A percentile compares a stretch with the other conserved stretches of the same genome.
Evolutionary conservation across 1,284 basidiomycete species (phyloP).

Genomic region (Sutorius eximius): DNA sequence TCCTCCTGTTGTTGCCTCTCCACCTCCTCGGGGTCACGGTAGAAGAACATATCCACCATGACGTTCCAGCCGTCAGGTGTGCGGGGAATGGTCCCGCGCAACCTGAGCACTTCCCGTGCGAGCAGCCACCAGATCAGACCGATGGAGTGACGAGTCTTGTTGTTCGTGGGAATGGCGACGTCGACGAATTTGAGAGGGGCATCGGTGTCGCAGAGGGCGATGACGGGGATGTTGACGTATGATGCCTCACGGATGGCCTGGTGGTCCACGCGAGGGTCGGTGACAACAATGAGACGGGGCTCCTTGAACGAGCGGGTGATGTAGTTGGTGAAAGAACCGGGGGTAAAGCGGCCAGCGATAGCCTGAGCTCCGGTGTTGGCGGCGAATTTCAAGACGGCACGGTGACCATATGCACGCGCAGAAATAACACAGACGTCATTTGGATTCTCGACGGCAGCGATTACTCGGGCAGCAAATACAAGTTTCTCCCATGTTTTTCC

Average conservation of each 20-base stretch:
- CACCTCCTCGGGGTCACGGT: conserved; percentile 98
- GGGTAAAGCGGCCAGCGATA: conserved; percentile 98
- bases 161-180: conserved; percentile 98
- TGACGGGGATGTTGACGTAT: conserved; percentile 99
- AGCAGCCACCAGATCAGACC: conserved; percentile 99
- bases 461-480: conserved; percentile 91
- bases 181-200: conserved; percentile 97
- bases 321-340: conserved; percentile 99
- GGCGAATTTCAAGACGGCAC: conserved; percentile 98
- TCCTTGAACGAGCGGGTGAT: conserved; percentile 99
- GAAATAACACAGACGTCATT: conserved; percentile 98
- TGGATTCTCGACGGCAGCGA: conserved; percentile 96
- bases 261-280: conserved; percentile 98
- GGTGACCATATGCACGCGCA: conserved; percentile 97
- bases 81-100: conserved; percentile 90
- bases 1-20: conserved; percentile 96
- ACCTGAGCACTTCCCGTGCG: conserved; percentile 94
- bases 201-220: conserved; percentile 98
- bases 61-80: conserved; percentile 92
- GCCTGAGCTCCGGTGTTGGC: conserved; percentile 98
- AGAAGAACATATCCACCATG: conserved; percentile 99
- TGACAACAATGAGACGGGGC: conserved; percentile 96
- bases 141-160: conserved; percentile 97
- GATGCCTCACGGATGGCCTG: conserved; percentile 99
- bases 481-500: conserved; percentile 99